phyloP scores from a whole-genome alignment of 1,139 yeast species.

The Fermentozyma sake region DNA sequence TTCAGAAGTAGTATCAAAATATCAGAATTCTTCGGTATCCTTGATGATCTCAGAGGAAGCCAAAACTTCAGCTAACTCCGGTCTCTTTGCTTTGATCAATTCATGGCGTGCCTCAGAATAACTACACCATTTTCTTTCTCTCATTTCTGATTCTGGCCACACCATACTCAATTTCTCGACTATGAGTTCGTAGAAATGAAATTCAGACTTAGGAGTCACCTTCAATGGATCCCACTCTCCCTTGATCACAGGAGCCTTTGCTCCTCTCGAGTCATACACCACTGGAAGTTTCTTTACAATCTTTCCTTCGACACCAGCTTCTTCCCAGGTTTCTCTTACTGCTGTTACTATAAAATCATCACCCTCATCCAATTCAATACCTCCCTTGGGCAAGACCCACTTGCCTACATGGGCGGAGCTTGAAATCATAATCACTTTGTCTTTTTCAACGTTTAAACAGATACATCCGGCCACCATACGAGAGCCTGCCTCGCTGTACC shows the following conservation, averaged over 20 bases:
- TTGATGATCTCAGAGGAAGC: constrained; percentile 46
- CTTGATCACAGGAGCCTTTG: constrained; percentile 48
- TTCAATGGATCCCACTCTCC: constrained; percentile 38
- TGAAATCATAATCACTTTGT: constrained; percentile 70
- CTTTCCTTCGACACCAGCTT: constrained; percentile 80
- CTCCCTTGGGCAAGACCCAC: constrained; percentile 96
- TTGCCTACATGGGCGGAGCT: constrained; percentile 61
- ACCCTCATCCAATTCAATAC: constrained; percentile 82
- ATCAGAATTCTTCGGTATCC: constrained; percentile 15
- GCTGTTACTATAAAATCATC: constrained; percentile 57
- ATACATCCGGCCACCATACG: constrained; percentile 90
- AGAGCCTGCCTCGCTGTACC: constrained; percentile 60
- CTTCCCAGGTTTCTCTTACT: constrained; percentile 94
- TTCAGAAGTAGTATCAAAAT: constrained; percentile 1
- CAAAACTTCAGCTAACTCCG: constrained; percentile 66
- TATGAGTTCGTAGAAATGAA: constrained; percentile 76
- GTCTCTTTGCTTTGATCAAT: constrained; percentile 54
- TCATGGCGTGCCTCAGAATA: constrained; percentile 70
- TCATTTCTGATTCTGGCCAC: constrained; percentile 69
- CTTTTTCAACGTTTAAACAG: constrained; percentile 53
- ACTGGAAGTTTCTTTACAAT: constrained; percentile 54
- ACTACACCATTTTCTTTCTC: constrained; percentile 73
- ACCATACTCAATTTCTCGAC: constrained; percentile 49
- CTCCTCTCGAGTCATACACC: constrained; percentile 66
- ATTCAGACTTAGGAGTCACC: constrained; percentile 66